Percentiles rank a stretch among this genome's conserved stretches.
These are phyloP conservation scores for Sporothrix mexicana DNA, from an alignment of 2,329 filamentous ascomycete genomes.

Conservation along the genomic window DNA sequence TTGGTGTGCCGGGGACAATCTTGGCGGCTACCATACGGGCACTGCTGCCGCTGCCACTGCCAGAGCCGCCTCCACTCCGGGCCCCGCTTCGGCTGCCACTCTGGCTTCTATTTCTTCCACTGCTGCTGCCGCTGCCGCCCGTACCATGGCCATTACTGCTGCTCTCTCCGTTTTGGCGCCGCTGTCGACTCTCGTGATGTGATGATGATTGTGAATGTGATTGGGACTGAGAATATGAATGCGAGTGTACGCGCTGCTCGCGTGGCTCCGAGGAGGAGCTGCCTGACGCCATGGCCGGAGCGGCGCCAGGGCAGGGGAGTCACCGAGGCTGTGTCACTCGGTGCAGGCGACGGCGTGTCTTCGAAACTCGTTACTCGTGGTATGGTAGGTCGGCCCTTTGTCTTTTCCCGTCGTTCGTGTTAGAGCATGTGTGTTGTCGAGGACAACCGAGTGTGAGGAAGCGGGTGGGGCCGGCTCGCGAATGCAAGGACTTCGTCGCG, in stretches of 20 bases:
- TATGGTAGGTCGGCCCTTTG: no score
- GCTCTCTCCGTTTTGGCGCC: conserved; percentile 17
- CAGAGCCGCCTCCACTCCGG: conserved; percentile 9
- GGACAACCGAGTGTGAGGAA: not conserved
- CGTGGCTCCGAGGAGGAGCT: conserved; percentile 32
- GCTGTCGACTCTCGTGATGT: conserved; percentile 26
- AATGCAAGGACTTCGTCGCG: no score
- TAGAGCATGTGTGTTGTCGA: not conserved
- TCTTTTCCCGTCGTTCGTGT: no score
- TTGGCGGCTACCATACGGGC: conserved; percentile 36
- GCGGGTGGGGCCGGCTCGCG: not conserved
- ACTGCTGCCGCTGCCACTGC: conserved; percentile 24
- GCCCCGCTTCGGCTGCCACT: conserved; percentile 11
- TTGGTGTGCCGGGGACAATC: conserved; percentile 38
- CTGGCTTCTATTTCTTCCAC: conserved; percentile 3
- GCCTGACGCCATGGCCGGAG: conserved; percentile 34
- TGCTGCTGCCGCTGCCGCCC: not conserved
- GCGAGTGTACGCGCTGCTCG: conserved; percentile 25
- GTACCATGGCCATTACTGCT: conserved; percentile 16
- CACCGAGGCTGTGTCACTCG: not conserved
- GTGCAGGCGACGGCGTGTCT: not conserved
- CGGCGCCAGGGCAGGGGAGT: conserved; percentile 26
- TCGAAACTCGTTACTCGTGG: not conserved
- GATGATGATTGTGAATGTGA: conserved; percentile 28
- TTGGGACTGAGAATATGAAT: conserved; percentile 25